Percentiles rank a stretch among this genome's conserved stretches.
phyloP scores from a whole-genome alignment of 2,329 filamentous ascomycete genomes.

The Epicoccum nigrum region DNA sequence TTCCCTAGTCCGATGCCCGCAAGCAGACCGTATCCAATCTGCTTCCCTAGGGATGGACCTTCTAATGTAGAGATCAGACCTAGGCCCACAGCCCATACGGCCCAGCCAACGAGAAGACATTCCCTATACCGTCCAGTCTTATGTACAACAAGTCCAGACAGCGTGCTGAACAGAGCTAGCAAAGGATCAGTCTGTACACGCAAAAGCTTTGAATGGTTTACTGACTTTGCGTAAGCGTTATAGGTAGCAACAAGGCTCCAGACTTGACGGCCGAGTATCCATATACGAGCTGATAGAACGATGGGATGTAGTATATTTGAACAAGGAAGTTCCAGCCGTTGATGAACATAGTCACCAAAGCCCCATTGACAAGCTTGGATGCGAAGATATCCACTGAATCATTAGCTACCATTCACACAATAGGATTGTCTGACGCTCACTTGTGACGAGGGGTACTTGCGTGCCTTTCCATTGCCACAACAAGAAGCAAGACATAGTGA shows the following conservation, averaged over 20 bases:
- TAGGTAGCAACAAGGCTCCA: conserved; percentile 58
- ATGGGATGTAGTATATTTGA: conserved; percentile 65
- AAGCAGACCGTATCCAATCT: conserved; percentile 28
- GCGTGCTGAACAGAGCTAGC: conserved; percentile 27
- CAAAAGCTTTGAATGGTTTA: background rate
- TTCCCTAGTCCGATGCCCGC: conserved; percentile 53
- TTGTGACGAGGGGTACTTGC: conserved; percentile 63
- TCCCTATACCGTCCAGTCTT: conserved; percentile 28
- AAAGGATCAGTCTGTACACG: background rate
- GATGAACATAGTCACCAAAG: conserved; percentile 56
- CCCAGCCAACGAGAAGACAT: conserved; percentile 29
- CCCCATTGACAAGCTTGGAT: conserved; percentile 26
- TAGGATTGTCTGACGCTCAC: conserved; percentile 35
- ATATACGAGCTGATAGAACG: conserved; percentile 66
- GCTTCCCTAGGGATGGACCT: conserved; percentile 20
- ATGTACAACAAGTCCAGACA: conserved; percentile 28
- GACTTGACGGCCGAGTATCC: conserved; percentile 57
- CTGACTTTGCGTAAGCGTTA: conserved; percentile 47
- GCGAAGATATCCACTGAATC: conserved; percentile 26
- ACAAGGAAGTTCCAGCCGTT: conserved; percentile 66
- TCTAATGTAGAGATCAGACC: conserved; percentile 27
- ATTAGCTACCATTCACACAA: background rate
- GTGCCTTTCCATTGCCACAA: conserved; percentile 66
- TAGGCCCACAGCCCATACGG: conserved; percentile 26
- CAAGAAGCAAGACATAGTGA: conserved; percentile 55